A percentile compares a stretch with the other conserved stretches of the same genome.
phyloP scores from a whole-genome alignment of 2,329 filamentous ascomycete species.

The Leptographium galeiforme region DNA sequence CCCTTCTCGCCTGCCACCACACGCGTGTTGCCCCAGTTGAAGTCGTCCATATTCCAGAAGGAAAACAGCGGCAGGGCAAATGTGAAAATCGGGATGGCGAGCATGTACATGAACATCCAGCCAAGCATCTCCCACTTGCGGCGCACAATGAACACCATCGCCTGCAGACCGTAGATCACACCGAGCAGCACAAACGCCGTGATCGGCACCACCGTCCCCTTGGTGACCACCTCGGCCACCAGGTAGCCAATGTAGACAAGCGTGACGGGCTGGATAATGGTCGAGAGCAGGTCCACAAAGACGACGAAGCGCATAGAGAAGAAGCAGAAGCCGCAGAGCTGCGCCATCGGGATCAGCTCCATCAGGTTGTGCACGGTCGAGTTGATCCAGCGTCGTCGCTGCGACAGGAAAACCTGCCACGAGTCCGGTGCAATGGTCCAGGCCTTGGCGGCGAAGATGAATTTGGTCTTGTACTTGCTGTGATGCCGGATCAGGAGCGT shows the following conservation, averaged over 20 bases:
- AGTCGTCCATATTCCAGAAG: constrained; percentile 99
- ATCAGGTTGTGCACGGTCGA: constrained; percentile 96
- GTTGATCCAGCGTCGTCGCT: constrained; percentile 99
- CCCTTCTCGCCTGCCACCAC: constrained; percentile 90
- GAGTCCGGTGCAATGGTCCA: constrained; percentile 96
- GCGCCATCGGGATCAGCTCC: constrained; percentile 82
- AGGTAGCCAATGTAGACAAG: constrained; percentile 84
- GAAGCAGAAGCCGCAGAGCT: constrained; percentile 98
- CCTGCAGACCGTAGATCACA: constrained; percentile 95
- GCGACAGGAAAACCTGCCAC: constrained; percentile 89
- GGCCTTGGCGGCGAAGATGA: constrained; percentile 79
- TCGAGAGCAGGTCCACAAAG: constrained; percentile 85
- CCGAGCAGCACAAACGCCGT: constrained; percentile 83
- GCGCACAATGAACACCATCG: constrained; percentile 88
- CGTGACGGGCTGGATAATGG: constrained; percentile 81
- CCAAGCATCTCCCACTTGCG: constrained; percentile 99
- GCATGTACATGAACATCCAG: constrained; percentile 94
- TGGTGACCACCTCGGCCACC: constrained; percentile 55
- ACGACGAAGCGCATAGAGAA: constrained; percentile 99
- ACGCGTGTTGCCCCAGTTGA: constrained; percentile 98
- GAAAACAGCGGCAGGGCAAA: constrained; percentile 83
- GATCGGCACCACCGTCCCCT: constrained; percentile 56
- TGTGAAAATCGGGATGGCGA: constrained; percentile 84
- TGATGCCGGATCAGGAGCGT: constrained; percentile 89
- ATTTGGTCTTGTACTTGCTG: constrained; percentile 95